Percentiles rank a stretch among this genome's conserved stretches.
phyloP scores from a whole-genome alignment of 164 flowering plant genomes.

The Annona cherimola region DNA sequence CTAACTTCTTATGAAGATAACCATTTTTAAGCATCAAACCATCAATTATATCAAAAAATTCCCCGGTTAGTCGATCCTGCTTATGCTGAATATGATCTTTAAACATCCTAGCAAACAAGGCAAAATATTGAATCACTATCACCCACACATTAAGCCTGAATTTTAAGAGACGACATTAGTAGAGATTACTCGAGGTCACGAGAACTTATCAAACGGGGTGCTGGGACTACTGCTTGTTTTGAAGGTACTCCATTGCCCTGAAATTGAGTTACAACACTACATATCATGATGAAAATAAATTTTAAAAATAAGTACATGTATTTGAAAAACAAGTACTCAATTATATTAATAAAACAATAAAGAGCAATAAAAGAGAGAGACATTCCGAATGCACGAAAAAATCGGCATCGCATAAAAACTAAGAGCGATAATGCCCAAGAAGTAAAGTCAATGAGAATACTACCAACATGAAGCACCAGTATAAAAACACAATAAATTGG shows the following conservation, averaged over 20 bases:
- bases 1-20: conserved; percentile 68
- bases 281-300: neutral
- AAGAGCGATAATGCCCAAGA: no score
- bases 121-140: conserved; percentile 8
- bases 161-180: neutral
- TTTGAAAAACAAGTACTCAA: neutral
- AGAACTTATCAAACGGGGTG: conserved; percentile 70
- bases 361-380: neutral
- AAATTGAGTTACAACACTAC: conserved; percentile 5
- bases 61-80: conserved; percentile 71
- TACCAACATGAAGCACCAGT: no score
- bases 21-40: conserved; percentile 92
- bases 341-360: neutral
- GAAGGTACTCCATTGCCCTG: conserved; percentile 64
- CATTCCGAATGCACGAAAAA: neutral
- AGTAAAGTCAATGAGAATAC: no score
- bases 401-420: neutral
- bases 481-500: no score
- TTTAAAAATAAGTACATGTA: no score
- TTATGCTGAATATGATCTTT: conserved; percentile 61
- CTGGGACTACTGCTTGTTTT: conserved; percentile 44
- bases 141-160: neutral
- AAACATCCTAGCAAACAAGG: conserved; percentile 47
- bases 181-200: conserved; percentile 76
- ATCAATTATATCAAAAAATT: conserved; percentile 58